Evolutionary conservation across 2,329 filamentous ascomycete genomes (phyloP).

Genomic region (Zymoseptoria tritici): DNA sequence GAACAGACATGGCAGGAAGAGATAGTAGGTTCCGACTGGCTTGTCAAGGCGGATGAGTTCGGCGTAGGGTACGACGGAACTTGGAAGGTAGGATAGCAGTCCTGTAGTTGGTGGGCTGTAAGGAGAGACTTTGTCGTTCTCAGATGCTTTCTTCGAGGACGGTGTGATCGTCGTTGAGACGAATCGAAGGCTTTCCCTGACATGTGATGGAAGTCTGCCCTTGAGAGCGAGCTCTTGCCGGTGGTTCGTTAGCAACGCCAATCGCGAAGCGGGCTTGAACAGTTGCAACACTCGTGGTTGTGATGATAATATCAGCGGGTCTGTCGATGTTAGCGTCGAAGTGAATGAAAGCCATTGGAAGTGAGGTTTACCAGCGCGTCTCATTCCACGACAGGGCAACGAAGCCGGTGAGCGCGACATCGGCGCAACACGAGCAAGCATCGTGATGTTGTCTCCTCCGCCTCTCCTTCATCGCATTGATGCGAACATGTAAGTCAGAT

Average conservation of each 20-base stretch:
- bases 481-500: not conserved
- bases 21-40: conserved; percentile 73
- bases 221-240: not conserved
- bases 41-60: conserved; percentile 77
- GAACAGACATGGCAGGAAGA: conserved; percentile 80
- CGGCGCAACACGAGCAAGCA: not conserved
- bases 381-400: not conserved
- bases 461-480: not conserved
- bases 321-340: not conserved
- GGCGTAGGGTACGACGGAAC: conserved; percentile 68
- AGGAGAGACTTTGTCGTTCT: not conserved
- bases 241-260: not conserved
- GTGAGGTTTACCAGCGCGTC: not conserved
- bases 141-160: not conserved
- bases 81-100: conserved; percentile 61
- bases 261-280: not conserved
- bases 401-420: not conserved
- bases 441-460: not conserved
- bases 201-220: not conserved
- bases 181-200: not conserved
- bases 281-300: not conserved
- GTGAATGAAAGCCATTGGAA: not conserved
- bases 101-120: conserved; percentile 63
- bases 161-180: not conserved
- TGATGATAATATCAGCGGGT: not conserved